Evolutionary conservation across 495 filamentous ascomycete species (phyloP), one percentile per base, ranked within the genome.

Genomic region (Xylaria longipes): DNA sequence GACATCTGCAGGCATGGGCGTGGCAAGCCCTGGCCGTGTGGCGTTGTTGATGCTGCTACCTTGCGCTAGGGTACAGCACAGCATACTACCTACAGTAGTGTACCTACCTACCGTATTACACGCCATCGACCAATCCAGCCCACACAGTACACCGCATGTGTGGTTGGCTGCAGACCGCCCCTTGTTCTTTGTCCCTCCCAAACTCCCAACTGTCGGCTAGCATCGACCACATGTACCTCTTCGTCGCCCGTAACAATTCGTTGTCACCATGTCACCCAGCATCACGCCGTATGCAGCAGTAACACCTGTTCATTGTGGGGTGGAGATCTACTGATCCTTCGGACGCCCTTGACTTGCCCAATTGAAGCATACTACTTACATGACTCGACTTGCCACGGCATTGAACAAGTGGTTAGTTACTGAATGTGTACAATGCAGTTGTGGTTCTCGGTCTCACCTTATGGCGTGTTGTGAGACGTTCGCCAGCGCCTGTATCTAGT

Each of bases 21-120:
- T 70, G 68, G 68, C 68, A 64, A 70, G 58, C 68, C 68, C 68
- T 70, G 68, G 37, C 65, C 58, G 68, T 70, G 68, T 70, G 68
- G 58, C 68, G 68, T 63, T 70, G 68, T 70, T 35, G 41, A 58
- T 41, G 39, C 15, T 64, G 54, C 37, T 67, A 35, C 66, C 39
- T 15, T 58, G 33, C 33, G 45, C 64, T 14, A 65, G 35, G 35
- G 37, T 63, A 43, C 60, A 63, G n/a, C 37, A 29, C 60, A 43
- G 35, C 37, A 63, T 29, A 54, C n/a, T 22, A 33, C 29, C n/a
- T n/a, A n/a, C n/a, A n/a, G n/a, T n/a, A n/a, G n/a, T n/a, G n/a
- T n/a, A n/a, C n/a, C n/a, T n/a, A n/a, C n/a, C n/a, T n/a, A n/a
- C n/a, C n/a, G n/a, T n/a, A 57, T 58, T 20, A 37, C 57, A 46